These are phyloP conservation scores for Elsinoe fawcettii DNA, from an alignment of 2,329 filamentous ascomycete species.

Conservation along the genomic window DNA sequence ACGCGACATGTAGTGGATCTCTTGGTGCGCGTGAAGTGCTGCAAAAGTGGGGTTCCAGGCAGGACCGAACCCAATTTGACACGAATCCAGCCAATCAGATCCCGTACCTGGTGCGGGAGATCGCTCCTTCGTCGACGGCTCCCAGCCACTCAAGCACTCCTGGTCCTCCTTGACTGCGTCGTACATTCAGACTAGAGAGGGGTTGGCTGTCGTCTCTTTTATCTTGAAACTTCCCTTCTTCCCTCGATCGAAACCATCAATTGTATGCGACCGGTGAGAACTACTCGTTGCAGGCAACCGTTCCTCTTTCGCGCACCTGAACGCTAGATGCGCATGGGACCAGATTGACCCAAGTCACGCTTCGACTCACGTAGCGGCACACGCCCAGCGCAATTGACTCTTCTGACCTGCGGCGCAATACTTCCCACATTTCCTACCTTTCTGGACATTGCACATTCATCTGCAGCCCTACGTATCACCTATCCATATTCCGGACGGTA, in stretches of 20 bases:
- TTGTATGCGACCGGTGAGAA: not conserved
- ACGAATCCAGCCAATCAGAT: conserved; percentile 1
- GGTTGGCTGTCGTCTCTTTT: conserved; percentile 14
- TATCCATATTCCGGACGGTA: not conserved
- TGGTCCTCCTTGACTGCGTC: not conserved
- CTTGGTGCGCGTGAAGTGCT: conserved; percentile 6
- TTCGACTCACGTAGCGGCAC: conserved; percentile 8
- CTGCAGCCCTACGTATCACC: conserved; percentile 1
- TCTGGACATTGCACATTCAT: conserved; percentile 1
- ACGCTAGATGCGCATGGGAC: conserved; percentile 10
- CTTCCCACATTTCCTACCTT: not conserved
- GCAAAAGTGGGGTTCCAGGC: not conserved
- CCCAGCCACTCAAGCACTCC: conserved; percentile 1
- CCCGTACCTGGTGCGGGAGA: not conserved
- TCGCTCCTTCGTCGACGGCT: not conserved
- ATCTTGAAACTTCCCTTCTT: not conserved
- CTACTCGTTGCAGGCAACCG: conserved; percentile 10
- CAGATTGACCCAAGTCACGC: conserved; percentile 2
- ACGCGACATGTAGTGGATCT: conserved; percentile 9
- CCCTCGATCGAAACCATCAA: not conserved
- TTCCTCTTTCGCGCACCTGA: conserved; percentile 8
- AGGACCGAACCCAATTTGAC: not conserved
- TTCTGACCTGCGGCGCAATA: conserved; percentile 3
- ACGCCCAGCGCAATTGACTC: not conserved
- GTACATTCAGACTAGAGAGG: conserved; percentile 7